phyloP scores from a whole-genome alignment of 1,139 yeast genomes.

The Geotrichum aggregatum region DNA sequence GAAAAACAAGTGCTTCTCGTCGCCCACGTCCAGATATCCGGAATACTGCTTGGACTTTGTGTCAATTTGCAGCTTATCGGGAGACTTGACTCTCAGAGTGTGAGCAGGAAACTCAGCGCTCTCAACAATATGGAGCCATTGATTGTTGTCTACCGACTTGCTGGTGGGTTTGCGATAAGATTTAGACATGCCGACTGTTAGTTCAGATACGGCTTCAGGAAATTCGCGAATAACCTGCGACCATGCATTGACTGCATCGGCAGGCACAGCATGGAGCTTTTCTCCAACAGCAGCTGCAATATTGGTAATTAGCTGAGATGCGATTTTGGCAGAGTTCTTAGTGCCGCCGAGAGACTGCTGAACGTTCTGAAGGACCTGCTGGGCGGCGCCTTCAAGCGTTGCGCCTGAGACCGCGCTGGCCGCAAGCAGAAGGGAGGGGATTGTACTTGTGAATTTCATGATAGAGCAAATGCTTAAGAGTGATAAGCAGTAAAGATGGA shows the following conservation, averaged over 20 bases:
- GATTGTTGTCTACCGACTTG: conserved; percentile 12
- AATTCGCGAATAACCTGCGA: conserved; percentile 23
- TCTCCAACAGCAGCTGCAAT: conserved; percentile 32
- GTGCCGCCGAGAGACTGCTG: too few relatives aligned
- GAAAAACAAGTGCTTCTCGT: conserved; percentile 78
- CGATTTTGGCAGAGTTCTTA: conserved; percentile 9
- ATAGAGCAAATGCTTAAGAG: too few relatives aligned
- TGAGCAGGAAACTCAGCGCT: conserved; percentile 21
- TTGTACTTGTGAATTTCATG: too few relatives aligned
- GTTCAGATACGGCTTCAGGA: conserved; percentile 22
- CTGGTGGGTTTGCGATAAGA: conserved; percentile 3
- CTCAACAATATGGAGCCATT: conserved; percentile 21
- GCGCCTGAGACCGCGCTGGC: too few relatives aligned
- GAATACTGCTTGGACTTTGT: conserved; percentile 61
- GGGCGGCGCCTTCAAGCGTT: too few relatives aligned
- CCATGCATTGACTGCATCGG: conserved; percentile 32
- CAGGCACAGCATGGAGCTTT: conserved; percentile 30
- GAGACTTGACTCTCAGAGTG: conserved; percentile 45
- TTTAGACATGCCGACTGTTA: conserved; percentile 18
- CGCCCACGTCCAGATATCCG: conserved; percentile 81
- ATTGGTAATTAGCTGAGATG: conserved; percentile 21
- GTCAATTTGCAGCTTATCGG: conserved; percentile 69
- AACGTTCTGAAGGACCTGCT: too few relatives aligned
- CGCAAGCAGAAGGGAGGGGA: too few relatives aligned
- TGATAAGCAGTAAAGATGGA: too few relatives aligned